Percentiles rank a stretch among this genome's conserved stretches.
phyloP scores from a whole-genome alignment of 2,329 filamentous ascomycete genomes.

The Phoma sp. region DNA sequence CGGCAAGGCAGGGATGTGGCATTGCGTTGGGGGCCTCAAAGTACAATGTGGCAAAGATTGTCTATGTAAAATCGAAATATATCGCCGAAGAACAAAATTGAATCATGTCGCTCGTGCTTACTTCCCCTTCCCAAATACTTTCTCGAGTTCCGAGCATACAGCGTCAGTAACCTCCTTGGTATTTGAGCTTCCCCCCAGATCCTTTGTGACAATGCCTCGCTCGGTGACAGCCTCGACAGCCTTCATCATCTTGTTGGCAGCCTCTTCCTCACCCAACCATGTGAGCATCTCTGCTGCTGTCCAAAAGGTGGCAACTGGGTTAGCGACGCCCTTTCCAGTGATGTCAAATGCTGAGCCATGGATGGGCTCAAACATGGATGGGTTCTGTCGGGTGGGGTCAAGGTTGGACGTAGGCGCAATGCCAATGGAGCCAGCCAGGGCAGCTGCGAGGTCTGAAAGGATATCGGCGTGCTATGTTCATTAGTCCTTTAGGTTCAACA shows the following conservation, averaged over 20 bases:
- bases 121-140: conserved; percentile 14
- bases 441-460: conserved; percentile 73
- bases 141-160: conserved; percentile 50
- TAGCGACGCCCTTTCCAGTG: conserved; percentile 63
- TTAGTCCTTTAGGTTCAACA: not conserved
- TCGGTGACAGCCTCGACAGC: conserved; percentile 63
- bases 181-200: conserved; percentile 59
- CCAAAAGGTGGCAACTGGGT: conserved; percentile 67
- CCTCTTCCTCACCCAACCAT: conserved; percentile 64
- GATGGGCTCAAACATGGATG: conserved; percentile 69
- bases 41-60: no score
- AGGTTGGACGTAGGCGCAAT: conserved; percentile 69
- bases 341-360: conserved; percentile 68
- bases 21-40: no score
- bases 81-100: not conserved
- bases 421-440: conserved; percentile 73
- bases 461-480: conserved; percentile 64
- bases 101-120: not conserved
- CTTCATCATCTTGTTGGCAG: conserved; percentile 58
- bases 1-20: no score
- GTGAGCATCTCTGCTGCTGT: conserved; percentile 65
- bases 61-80: not conserved
- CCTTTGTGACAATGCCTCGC: conserved; percentile 60
- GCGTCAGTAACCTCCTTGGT: conserved; percentile 55
- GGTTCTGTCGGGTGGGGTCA: conserved; percentile 67